phyloP scores from a whole-genome alignment of 1,284 basidiomycete genomes.

The Anthracocystis panici-leucophaei region DNA sequence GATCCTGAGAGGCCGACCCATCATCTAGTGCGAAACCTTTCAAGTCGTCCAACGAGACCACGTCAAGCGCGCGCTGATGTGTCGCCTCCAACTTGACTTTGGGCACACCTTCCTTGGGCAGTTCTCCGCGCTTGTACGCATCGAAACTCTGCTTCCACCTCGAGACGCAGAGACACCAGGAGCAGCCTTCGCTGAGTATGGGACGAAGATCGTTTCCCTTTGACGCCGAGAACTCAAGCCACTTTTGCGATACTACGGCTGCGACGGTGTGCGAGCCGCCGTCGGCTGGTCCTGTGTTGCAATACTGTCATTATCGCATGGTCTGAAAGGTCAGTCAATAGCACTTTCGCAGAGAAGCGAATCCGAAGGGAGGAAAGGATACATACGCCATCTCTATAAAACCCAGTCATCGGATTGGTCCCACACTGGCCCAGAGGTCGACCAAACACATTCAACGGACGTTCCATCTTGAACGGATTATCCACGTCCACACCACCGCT shows the following conservation, averaged over 20 bases:
- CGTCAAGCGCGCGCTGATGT: slow-evolving; percentile 45
- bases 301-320: slow-evolving; percentile 21
- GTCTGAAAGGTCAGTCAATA: background rate
- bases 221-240: slow-evolving; percentile 52
- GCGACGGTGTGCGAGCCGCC: slow-evolving; percentile 57
- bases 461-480: slow-evolving; percentile 52
- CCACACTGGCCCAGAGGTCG: slow-evolving; percentile 47
- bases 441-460: slow-evolving; percentile 54
- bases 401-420: slow-evolving; percentile 55
- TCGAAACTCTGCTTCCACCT: slow-evolving; percentile 77
- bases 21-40: slow-evolving; percentile 36
- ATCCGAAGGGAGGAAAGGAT: background rate
- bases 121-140: slow-evolving; percentile 84
- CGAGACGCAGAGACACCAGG: slow-evolving; percentile 59
- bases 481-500: slow-evolving; percentile 5
- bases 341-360: background rate
- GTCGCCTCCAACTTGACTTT: slow-evolving; percentile 54
- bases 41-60: slow-evolving; percentile 49
- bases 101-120: slow-evolving; percentile 70
- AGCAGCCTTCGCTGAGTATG: slow-evolving; percentile 54
- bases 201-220: slow-evolving; percentile 58
- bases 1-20: slow-evolving; percentile 15
- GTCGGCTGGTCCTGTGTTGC: slow-evolving; percentile 55
- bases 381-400: slow-evolving; percentile 56
- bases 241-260: slow-evolving; percentile 53